Base-by-base conservation (phyloP, 2,329 filamentous ascomycete genomes). In the Ambrosiella xylebori region DNA sequence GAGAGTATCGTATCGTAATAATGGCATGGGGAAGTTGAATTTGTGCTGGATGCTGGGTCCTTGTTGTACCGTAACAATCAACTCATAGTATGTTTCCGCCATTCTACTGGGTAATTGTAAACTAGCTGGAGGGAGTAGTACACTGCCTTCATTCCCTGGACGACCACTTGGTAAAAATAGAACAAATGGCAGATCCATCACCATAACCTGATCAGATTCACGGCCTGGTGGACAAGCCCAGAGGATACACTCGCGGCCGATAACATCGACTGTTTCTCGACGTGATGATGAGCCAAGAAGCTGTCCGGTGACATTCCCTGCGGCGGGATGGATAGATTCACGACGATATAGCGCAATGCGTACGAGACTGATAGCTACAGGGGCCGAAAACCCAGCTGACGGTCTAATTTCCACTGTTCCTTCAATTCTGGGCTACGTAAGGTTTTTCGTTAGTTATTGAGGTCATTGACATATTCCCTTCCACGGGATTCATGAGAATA, bases 341-440 rank as follows among this genome's bases (percentile, higher is more conserved):
- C 88, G 84, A 66, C 90, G 84, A 67, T 95, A 89, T 58, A 98
- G 80, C 65, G 85, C 90, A 75, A 98, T 94, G 65, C 90, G 90
- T 64, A 97, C 91, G 64, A 96, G 81, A 54, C 90, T 96, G 67
- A 98, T 77, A 67, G 85, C 81, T 65, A 97, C 90, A 47, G 93
- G 89, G 65, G 89, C 89, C 15, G 89, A 91, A 65, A 86, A 84
- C 61, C 93, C 91, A 62, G 84, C 78, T 57, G 82, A 83, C 47
- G 93, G 93, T 61, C 93, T 82, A 65, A 98, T 93, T 73, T 97
- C 93, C 68, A 98, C 93, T 69, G 93, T 95, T 65, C 93, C 93
- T 76, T 96, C 91, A 73, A 98, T 91, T 68, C 93, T 86, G 66
- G 93, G 93, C 88, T 96, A 67, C 19, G 54, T 9, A 38, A 19